Percentiles rank a stretch among this genome's conserved stretches.
Evolutionary conservation across 2,329 filamentous ascomycete species (phyloP).

Genomic region (Scedosporium aurantiacum): DNA sequence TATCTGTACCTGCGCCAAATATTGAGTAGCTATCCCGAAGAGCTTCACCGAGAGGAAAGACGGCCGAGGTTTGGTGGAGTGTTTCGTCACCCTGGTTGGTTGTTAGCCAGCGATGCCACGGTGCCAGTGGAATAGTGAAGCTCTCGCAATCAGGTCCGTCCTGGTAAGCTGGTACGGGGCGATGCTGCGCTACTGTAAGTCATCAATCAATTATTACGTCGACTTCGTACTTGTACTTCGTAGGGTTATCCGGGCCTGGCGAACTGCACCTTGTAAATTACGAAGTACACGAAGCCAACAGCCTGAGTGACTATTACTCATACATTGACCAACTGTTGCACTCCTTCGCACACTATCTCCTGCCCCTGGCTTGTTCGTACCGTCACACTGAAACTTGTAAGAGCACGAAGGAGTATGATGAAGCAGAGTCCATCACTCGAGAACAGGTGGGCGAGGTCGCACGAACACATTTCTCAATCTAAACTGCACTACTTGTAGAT

Average conservation of each 20-base stretch:
- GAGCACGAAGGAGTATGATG: neutral
- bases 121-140: neutral
- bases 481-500: too few relatives aligned
- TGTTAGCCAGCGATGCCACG: neutral
- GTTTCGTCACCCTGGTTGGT: neutral
- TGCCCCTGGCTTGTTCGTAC: neutral
- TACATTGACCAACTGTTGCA: neutral
- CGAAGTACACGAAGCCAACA: too few relatives aligned
- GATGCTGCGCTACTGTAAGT: neutral
- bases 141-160: too few relatives aligned
- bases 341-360: neutral
- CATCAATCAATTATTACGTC: neutral
- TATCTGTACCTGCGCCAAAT: neutral
- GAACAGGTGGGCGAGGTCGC: neutral
- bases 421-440: neutral
- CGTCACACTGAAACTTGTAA: neutral
- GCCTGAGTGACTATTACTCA: too few relatives aligned
- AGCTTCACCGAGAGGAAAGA: constrained; percentile 2
- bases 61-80: neutral
- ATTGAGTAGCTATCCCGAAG: constrained; percentile 1
- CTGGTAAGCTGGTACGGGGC: too few relatives aligned
- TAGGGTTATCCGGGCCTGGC: too few relatives aligned
- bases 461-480: neutral
- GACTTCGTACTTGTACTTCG: too few relatives aligned
- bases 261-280: too few relatives aligned